These are phyloP conservation scores for Chlamydomonas urium DNA, from an alignment of 139 green algal genomes.

Conservation along the genomic window DNA sequence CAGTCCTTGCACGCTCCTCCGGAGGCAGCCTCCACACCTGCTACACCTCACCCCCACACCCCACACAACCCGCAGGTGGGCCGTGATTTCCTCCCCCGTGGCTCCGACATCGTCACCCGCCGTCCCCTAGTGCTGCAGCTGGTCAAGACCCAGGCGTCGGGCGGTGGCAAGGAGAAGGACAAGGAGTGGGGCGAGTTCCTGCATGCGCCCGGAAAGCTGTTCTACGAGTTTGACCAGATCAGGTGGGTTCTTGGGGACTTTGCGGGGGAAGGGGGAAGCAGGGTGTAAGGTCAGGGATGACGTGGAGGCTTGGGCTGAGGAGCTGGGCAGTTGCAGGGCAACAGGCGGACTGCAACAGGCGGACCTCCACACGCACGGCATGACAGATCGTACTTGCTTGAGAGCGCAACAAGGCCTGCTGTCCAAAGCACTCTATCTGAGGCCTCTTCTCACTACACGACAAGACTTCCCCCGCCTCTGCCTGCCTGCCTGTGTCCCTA, in stretches of 20 bases:
- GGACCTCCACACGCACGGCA: background rate
- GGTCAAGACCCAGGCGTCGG: slow-evolving; percentile 50
- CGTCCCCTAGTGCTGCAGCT: slow-evolving; percentile 84
- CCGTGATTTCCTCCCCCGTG: slow-evolving; percentile 80
- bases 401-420: background rate
- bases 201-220: slow-evolving; percentile 78
- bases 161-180: background rate
- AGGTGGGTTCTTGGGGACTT: slow-evolving; percentile 8
- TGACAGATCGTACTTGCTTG: background rate
- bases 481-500: background rate
- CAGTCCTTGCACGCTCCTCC: too few species aligned
- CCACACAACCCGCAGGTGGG: slow-evolving; percentile 61
- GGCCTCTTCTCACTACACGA: background rate
- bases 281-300: too few species aligned
- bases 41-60: background rate
- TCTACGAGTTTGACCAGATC: slow-evolving; percentile 88
- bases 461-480: background rate
- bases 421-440: background rate
- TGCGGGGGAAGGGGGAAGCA: too few species aligned
- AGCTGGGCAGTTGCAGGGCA: too few species aligned
- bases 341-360: too few species aligned
- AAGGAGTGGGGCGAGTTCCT: slow-evolving; percentile 96
- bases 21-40: background rate
- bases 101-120: slow-evolving; percentile 78
- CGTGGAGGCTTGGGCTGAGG: too few species aligned